phyloP scores from a whole-genome alignment of 2,329 filamentous ascomycete genomes.

The Colletotrichum tabaci region DNA sequence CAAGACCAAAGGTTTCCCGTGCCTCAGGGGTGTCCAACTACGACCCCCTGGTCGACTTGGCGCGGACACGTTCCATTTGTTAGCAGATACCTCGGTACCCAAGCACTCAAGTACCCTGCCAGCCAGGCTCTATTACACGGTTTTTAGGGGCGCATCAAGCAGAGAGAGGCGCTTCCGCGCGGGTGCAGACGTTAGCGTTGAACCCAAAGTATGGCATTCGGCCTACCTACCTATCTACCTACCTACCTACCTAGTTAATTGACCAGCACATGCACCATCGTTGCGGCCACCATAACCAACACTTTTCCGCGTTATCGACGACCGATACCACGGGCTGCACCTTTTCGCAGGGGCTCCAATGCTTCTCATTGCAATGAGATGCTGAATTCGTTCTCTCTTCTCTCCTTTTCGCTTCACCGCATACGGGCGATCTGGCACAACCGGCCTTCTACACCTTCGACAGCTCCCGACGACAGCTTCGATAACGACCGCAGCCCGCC shows the following conservation, averaged over 20 bases:
- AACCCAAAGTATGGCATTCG: conserved; percentile 8
- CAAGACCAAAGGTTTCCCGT: not conserved
- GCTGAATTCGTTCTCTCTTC: not conserved
- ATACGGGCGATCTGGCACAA: conserved; percentile 3
- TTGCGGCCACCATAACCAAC: not conserved
- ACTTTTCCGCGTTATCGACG: not conserved
- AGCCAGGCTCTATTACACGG: not conserved
- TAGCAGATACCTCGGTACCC: not conserved
- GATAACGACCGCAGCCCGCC: conserved; percentile 19
- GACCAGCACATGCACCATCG: conserved; percentile 13
- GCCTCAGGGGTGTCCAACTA: conserved; percentile 21
- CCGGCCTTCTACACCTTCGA: not conserved
- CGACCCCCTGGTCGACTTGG: conserved; percentile 25
- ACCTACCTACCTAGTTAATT: no score
- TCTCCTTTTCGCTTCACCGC: not conserved
- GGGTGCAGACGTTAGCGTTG: conserved; percentile 15
- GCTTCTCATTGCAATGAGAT: conserved; percentile 28
- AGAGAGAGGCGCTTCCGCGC: not conserved
- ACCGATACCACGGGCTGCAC: conserved; percentile 2
- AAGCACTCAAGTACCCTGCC: no score
- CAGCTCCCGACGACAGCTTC: conserved; percentile 11
- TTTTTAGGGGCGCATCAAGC: conserved; percentile 31
- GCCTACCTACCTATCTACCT: no score
- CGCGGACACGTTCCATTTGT: conserved; percentile 16
- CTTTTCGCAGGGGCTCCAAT: not conserved